Conservation (phyloP, 1,284 basidiomycete species). For the Cryptococcus amylolentus region DNA sequence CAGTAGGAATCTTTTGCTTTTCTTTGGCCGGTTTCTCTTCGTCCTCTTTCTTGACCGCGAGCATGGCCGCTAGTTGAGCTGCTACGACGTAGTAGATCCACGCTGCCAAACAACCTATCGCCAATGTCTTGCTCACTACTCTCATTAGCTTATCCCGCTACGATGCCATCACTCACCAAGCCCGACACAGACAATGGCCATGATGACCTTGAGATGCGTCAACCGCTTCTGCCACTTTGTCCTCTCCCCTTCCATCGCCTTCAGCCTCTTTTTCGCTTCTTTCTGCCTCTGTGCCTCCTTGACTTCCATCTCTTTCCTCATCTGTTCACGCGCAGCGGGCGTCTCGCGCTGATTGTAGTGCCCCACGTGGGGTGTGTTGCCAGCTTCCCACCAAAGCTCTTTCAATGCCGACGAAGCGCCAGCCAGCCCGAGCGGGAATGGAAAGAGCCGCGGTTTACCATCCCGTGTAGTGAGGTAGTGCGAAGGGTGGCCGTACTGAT, state of each 20-base stretch:
- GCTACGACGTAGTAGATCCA: conserved; percentile 35
- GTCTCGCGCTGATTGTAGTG: conserved; percentile 36
- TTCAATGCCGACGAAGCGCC: conserved; percentile 20
- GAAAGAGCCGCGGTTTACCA: conserved; percentile 36
- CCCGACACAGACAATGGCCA: conserved; percentile 28
- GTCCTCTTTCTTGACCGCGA: conserved; percentile 21
- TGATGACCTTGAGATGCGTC: conserved; percentile 29
- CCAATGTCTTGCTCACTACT: conserved; percentile 25
- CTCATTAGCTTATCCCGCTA: background rate
- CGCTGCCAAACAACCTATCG: conserved; percentile 27
- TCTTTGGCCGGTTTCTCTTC: conserved; percentile 21
- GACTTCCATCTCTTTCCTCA: conserved; percentile 23
- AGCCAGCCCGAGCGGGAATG: conserved; percentile 40
- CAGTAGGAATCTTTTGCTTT: conserved; percentile 27
- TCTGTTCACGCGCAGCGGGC: conserved; percentile 21
- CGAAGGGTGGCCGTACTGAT: conserved; percentile 27
- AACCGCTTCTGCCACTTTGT: conserved; percentile 34
- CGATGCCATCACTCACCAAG: conserved; percentile 22
- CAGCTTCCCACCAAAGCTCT: conserved; percentile 42
- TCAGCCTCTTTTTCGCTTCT: conserved; percentile 22
- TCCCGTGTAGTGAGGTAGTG: conserved; percentile 37
- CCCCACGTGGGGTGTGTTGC: conserved; percentile 39
- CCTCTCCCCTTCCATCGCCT: conserved; percentile 16
- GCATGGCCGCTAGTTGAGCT: conserved; percentile 21
- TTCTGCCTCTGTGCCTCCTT: conserved; percentile 20